Evolutionary conservation across 768 basidiomycete species (phyloP), one percentile per base, ranked within the genome.

Genomic region (Termitomyces sp.): DNA sequence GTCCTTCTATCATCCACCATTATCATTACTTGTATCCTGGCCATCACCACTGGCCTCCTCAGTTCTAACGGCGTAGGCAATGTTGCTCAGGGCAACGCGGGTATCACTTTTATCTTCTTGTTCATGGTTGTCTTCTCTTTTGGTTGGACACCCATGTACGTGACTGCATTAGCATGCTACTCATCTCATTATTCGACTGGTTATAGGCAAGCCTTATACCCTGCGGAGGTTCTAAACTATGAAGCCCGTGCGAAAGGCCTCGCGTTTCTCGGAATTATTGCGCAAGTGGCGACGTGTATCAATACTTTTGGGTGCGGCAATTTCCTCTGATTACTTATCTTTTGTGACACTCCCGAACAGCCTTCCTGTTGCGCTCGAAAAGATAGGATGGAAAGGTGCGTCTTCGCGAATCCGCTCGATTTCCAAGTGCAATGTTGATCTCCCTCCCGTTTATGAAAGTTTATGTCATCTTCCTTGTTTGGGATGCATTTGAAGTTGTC

Each of bases 111-210:
- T 60, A 76, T 77, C 21, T 77, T 72, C 60, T 60, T 78, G 52
- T 78, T 78, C 66, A 77, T 76, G 76, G 76, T 78, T 9, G 70
- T 77, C 32, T 83, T 75, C 63, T 79, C 78, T 5, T 77, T 79
- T 59, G 80, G 80, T 45, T 81, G 76, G 76, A 83, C 81, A 2
- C 76, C 80, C 1, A 78, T 83, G 78, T 76, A 54, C 55, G 74
- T 62, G 3, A 5, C 15, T 35, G 15, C 8, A 19, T 34, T 30
- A 6, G n/a, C 12, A 5, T 38, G 41, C n/a, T 12, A 26, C 14
- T 45, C 42, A 9, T 35, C 37, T 24, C n/a, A 28, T 37, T n/a
- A 43, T 37, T n/a, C 19, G 53, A 30, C 54, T 49, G 11, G 41
- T 46, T 28, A 11, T 43, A 75, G 74, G 70, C 80, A 83, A 72